Conservation (phyloP, 768 basidiomycete species). For the Pleurotus platypus region DNA sequence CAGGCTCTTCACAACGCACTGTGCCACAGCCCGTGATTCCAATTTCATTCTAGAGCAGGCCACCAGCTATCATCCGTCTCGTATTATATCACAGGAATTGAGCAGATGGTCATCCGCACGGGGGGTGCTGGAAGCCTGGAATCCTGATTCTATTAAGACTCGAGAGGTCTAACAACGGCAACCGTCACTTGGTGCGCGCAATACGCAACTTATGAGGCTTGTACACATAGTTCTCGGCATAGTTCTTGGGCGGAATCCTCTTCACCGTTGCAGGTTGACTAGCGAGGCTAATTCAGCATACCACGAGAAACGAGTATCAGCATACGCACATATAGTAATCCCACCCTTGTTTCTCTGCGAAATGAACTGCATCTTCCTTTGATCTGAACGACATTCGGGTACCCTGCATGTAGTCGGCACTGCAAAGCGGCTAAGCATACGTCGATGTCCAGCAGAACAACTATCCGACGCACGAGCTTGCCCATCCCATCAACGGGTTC, state of each 20-base stretch:
- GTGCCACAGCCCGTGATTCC: too few species aligned
- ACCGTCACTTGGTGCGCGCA: slow-evolving; percentile 73
- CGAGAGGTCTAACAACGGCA: too few species aligned
- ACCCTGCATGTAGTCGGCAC: slow-evolving; percentile 96
- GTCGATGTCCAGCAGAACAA: background rate
- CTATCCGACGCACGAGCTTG: slow-evolving; percentile 73
- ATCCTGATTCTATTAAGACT: too few species aligned
- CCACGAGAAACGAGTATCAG: slow-evolving; percentile 2
- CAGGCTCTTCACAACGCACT: too few species aligned
- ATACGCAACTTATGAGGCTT: slow-evolving; percentile 76
- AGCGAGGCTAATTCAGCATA: slow-evolving; percentile 10
- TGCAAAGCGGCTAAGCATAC: slow-evolving; percentile 21
- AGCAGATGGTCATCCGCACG: too few species aligned
- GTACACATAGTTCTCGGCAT: slow-evolving; percentile 90
- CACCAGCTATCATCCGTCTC: too few species aligned
- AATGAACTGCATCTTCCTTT: slow-evolving; percentile 90
- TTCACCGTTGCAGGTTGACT: slow-evolving; percentile 60
- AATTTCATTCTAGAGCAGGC: too few species aligned
- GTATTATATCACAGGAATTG: too few species aligned
- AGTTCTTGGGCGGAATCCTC: slow-evolving; percentile 82
- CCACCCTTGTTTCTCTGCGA: slow-evolving; percentile 98
- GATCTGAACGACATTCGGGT: slow-evolving; percentile 78
- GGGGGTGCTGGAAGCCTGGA: too few species aligned
- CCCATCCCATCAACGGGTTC: slow-evolving; percentile 97
- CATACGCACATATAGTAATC: slow-evolving; percentile 81